A percentile compares a stretch with the other conserved stretches of the same genome.
These are phyloP conservation scores for Podaxis sp. DNA, from an alignment of 768 basidiomycete genomes.

Conservation along the genomic window DNA sequence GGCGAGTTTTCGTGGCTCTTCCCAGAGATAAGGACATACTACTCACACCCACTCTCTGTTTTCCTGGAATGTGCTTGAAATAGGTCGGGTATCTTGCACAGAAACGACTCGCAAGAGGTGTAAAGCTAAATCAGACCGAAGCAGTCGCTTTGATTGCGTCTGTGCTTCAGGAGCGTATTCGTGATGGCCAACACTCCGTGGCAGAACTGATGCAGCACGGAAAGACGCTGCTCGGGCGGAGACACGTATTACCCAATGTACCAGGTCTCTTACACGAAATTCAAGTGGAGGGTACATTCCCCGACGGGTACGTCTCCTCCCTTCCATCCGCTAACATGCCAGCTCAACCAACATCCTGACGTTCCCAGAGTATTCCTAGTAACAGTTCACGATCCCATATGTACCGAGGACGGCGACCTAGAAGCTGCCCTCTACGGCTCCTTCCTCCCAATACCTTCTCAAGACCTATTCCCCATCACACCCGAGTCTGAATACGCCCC, in stretches of 20 bases:
- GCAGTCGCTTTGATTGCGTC: constrained; percentile 86
- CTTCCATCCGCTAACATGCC: background rate
- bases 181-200: constrained; percentile 86
- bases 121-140: constrained; percentile 85
- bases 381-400: constrained; percentile 94
- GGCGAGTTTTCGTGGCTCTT: constrained; percentile 25
- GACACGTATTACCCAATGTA: constrained; percentile 87
- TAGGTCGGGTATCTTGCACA: constrained; percentile 90
- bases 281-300: constrained; percentile 92
- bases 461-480: constrained; percentile 59
- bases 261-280: constrained; percentile 76
- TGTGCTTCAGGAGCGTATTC: constrained; percentile 91
- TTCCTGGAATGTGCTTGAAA: constrained; percentile 2
- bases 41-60: background rate
- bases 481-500: constrained; percentile 48
- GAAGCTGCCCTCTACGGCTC: constrained; percentile 90
- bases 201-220: constrained; percentile 93
- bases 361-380: constrained; percentile 82
- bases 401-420: constrained; percentile 76
- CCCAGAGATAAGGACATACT: background rate
- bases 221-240: constrained; percentile 80
- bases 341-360: background rate
- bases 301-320: constrained; percentile 61
- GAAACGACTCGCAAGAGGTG: constrained; percentile 90
- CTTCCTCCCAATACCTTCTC: constrained; percentile 79